Conservation (phyloP, 805 yeast genomes). For the Lipomyces japonicus region DNA sequence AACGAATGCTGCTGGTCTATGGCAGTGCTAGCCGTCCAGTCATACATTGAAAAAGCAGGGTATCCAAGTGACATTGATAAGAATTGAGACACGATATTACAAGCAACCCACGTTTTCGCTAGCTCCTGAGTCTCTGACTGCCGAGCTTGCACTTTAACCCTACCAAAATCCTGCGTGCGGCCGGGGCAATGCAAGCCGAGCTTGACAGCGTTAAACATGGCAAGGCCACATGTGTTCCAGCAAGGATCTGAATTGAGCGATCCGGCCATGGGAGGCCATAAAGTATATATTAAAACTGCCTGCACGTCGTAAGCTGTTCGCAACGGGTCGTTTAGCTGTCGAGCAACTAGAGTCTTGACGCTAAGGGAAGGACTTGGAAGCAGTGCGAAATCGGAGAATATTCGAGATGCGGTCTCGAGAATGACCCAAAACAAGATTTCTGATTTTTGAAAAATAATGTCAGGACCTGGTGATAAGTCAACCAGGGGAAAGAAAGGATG, state of each 20-base stretch:
- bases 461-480: conserved; percentile 78
- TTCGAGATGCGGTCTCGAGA: conserved; percentile 75
- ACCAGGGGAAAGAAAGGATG: conserved; percentile 87
- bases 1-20: conserved; percentile 47
- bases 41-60: conserved; percentile 87
- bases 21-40: conserved; percentile 58
- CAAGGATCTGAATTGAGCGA: conserved; percentile 93
- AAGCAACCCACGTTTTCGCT: conserved; percentile 85
- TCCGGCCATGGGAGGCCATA: conserved; percentile 96
- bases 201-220: conserved; percentile 86
- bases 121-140: conserved; percentile 59
- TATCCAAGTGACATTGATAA: conserved; percentile 92
- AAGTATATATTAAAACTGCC: conserved; percentile 79
- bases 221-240: conserved; percentile 92
- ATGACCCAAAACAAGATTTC: conserved; percentile 94
- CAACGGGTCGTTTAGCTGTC: conserved; percentile 35
- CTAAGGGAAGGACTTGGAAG: conserved; percentile 14
- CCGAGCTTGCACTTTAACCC: conserved; percentile 41
- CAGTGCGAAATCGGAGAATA: conserved; percentile 43
- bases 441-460: conserved; percentile 68
- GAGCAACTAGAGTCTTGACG: conserved; percentile 24
- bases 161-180: conserved; percentile 47
- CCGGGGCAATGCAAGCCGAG: conserved; percentile 88
- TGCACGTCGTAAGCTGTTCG: conserved; percentile 93
- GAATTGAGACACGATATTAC: conserved; percentile 84